phyloP scores from a whole-genome alignment of 148 eudicot genomes.

The Spergularia marina region DNA sequence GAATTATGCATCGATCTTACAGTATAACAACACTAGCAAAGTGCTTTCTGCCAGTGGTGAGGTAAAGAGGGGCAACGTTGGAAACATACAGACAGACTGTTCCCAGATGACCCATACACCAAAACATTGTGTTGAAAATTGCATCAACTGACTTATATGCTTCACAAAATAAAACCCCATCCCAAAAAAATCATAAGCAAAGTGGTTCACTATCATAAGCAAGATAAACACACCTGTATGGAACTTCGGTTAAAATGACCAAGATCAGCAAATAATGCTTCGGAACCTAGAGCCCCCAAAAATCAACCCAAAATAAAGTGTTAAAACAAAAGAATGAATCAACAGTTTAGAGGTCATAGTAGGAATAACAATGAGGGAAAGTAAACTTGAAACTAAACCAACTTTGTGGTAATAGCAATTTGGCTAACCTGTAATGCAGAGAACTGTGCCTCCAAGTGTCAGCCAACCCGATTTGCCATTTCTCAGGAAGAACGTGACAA shows the following conservation, averaged over 20 bases:
- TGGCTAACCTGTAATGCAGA: conserved; percentile 58
- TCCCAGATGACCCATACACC: too few relatives aligned
- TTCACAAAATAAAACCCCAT: too few relatives aligned
- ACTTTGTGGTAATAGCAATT: background rate
- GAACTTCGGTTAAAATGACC: conserved; percentile 60
- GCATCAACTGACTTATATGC: too few relatives aligned
- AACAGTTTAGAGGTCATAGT: background rate
- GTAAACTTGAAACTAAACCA: background rate
- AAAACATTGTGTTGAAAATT: too few relatives aligned
- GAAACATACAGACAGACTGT: too few relatives aligned
- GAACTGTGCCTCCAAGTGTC: conserved; percentile 53
- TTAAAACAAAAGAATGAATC: background rate
- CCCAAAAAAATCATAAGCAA: too few relatives aligned
- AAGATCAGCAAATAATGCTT: conserved; percentile 72
- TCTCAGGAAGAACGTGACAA: conserved; percentile 37
- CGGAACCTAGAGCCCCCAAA: conserved; percentile 48
- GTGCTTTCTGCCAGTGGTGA: too few relatives aligned
- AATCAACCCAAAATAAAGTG: background rate
- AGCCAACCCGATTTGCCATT: conserved; percentile 58
- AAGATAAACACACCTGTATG: conserved; percentile 44
- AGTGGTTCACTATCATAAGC: too few relatives aligned
- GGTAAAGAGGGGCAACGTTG: too few relatives aligned
- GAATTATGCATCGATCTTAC: background rate
- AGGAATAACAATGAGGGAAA: background rate
- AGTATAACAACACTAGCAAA: too few relatives aligned